phyloP scores from a whole-genome alignment of 805 yeast genomes.

The Yarrowia deformans region DNA sequence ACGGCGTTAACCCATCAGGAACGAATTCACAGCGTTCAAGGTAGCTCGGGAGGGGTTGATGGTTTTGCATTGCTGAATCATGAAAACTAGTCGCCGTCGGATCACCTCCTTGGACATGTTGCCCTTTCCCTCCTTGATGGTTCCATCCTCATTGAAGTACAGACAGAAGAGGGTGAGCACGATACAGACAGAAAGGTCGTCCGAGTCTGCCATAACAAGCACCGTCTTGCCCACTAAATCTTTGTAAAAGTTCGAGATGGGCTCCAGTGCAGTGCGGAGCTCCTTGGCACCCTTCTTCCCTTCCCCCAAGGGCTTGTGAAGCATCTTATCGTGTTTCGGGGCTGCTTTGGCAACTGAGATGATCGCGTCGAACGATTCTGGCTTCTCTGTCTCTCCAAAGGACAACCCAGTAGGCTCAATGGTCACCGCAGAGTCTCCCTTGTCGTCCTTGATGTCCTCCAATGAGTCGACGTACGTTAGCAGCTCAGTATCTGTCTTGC shows the following conservation, averaged over 20 bases:
- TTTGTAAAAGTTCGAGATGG: constrained; percentile 50
- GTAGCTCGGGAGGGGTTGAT: constrained; percentile 82
- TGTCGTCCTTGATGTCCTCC: neutral
- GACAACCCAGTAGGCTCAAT: constrained; percentile 5
- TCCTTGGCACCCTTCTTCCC: constrained; percentile 72
- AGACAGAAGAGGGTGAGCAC: constrained; percentile 60
- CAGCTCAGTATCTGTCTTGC: constrained; percentile 50
- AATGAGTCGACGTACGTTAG: constrained; percentile 29
- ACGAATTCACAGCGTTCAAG: constrained; percentile 71
- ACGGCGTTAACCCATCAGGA: constrained; percentile 54
- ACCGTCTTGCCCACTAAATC: constrained; percentile 45
- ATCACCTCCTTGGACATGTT: constrained; percentile 58
- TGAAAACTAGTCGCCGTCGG: constrained; percentile 60
- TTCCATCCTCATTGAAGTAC: constrained; percentile 56
- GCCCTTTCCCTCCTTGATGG: neutral
- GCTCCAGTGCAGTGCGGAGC: constrained; percentile 59
- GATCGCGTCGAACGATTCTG: neutral
- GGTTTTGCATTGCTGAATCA: constrained; percentile 56
- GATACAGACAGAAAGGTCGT: constrained; percentile 71
- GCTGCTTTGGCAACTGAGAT: constrained; percentile 3
- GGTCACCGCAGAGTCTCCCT: neutral
- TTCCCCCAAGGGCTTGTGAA: constrained; percentile 43
- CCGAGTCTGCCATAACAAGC: constrained; percentile 64
- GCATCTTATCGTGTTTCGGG: neutral
- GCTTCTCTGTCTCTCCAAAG: constrained; percentile 3